Percentiles rank a stretch among this genome's conserved stretches.
Conservation (phyloP, 768 basidiomycete species). For the Phallus indusiatus region DNA sequence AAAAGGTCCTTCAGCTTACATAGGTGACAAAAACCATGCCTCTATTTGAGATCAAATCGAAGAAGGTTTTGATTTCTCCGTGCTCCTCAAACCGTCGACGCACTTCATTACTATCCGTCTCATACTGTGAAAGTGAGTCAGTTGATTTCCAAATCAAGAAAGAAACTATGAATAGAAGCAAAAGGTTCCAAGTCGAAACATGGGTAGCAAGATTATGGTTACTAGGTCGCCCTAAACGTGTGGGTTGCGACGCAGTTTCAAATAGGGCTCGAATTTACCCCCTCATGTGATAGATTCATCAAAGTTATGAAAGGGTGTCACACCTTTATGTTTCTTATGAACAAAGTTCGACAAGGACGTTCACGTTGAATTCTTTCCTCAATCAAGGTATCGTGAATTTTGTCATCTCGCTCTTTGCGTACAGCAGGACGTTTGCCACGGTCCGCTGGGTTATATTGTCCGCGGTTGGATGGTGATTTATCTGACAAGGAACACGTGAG, state of each 20-base stretch:
- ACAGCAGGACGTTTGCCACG: constrained; percentile 13
- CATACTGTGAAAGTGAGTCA: constrained; percentile 46
- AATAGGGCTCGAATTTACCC: background rate
- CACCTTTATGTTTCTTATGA: constrained; percentile 97
- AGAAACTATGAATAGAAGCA: background rate
- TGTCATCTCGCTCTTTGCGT: constrained; percentile 78
- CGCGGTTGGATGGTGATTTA: constrained; percentile 5
- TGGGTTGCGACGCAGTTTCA: background rate
- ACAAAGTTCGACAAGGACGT: constrained; percentile 89
- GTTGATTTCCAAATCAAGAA: background rate
- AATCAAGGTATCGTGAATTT: constrained; percentile 84
- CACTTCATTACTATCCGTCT: constrained; percentile 80
- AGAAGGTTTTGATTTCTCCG: constrained; percentile 95
- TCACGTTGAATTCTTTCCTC: constrained; percentile 92
- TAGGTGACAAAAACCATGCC: constrained; percentile 99
- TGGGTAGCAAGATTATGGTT: background rate
- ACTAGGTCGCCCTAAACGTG: background rate
- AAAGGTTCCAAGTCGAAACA: background rate
- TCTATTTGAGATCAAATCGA: constrained; percentile 86
- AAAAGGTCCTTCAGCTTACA: constrained; percentile 44
- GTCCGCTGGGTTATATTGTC: background rate
- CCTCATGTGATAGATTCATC: background rate
- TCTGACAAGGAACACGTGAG: constrained; percentile 5
- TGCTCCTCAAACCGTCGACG: constrained; percentile 82
- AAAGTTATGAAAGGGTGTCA: constrained; percentile 25